These are phyloP conservation scores for Coelastrella sp. DNA, from an alignment of 139 green algal species.

Conservation along the genomic window DNA sequence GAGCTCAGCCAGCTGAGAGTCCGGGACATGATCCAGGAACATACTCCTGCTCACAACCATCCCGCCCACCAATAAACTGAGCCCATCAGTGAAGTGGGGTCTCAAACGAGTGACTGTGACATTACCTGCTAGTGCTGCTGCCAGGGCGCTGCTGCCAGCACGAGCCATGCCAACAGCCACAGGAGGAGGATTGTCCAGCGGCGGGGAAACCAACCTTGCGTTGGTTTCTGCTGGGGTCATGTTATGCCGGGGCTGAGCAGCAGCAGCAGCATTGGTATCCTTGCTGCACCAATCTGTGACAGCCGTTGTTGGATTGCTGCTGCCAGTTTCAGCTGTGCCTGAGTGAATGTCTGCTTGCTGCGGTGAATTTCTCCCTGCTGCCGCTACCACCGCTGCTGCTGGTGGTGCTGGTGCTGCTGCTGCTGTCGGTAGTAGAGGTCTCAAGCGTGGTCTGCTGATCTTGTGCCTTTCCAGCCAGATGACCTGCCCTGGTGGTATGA, in stretches of 20 bases:
- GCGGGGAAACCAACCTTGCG: not conserved
- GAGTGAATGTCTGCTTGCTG: not conserved
- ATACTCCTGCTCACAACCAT: constrained; percentile 41
- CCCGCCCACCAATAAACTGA: constrained; percentile 17
- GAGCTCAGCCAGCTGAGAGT: constrained; percentile 9
- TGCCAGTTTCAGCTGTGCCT: not conserved
- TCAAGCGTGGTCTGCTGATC: not conserved
- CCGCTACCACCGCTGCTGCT: not conserved
- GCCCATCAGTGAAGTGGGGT: constrained; percentile 4
- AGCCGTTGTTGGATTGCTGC: not conserved
- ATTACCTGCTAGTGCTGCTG: not conserved
- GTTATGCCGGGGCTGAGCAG: not conserved
- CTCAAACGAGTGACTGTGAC: not conserved
- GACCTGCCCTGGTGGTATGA: constrained; percentile 42
- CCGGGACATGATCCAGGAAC: constrained; percentile 41
- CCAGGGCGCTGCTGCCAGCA: not conserved
- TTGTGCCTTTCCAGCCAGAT: constrained; percentile 45
- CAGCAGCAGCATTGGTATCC: not conserved
- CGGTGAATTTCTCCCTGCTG: not conserved
- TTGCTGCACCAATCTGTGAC: too few relatives aligned
- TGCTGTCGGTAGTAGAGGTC: not conserved
- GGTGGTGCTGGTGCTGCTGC: not conserved
- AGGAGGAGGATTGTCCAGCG: not conserved
- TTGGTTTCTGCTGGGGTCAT: not conserved
- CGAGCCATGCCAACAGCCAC: not conserved